Base-by-base conservation (phyloP, 228 moss, liverwort and hornwort species). In the Sphagnum magellanicum region DNA sequence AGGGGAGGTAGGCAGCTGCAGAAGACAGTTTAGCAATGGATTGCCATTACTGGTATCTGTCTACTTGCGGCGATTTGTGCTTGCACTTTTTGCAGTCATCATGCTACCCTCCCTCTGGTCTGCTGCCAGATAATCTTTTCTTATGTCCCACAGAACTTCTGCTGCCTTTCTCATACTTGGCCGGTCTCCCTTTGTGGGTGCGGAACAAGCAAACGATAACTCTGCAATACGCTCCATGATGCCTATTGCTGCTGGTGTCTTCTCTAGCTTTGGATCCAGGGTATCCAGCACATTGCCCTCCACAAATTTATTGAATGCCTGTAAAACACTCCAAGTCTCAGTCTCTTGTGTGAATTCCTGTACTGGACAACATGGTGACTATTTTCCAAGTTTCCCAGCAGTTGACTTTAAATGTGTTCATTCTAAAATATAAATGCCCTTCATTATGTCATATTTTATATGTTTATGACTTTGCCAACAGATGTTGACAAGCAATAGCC, bases 201-300 rank as follows among this genome's bases (percentile, higher is more conserved):
- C 95, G 60, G 95, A 87, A 72, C 95, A 95, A 57, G 92, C 92
- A 75, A 95, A 92, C 15, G 89, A 92, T 5, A 95, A 87, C 75
- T 89, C 90, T 50, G 89, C 90, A 68, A 95, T 69, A 69, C 82
- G 90, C 64, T 88, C 85, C 77, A 90, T 74, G 62, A 90, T 84
- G 65, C 75, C 48, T 52, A 82, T 5, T n/a, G 87, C 81, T 49
- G 92, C 85, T 68, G 81, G 81, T 14, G 90, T 84, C 71, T 63
- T 89, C 81, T 95, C 85, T 58, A 95, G 70, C 75, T 60, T 81
- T 8, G 92, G 92, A 72, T 95, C 95, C 63, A 95, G 81, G 63
- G 90, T 89, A 17, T 95, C 95, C 52, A 77, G 51, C 7, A 90
- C 89, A 66, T 89, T 90, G 16, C 92, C 92, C 70, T 95, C 95